Evolutionary conservation across 2,329 filamentous ascomycete species (phyloP), one percentile per base, ranked within the genome.

Genomic region (Fusarium sp.): DNA sequence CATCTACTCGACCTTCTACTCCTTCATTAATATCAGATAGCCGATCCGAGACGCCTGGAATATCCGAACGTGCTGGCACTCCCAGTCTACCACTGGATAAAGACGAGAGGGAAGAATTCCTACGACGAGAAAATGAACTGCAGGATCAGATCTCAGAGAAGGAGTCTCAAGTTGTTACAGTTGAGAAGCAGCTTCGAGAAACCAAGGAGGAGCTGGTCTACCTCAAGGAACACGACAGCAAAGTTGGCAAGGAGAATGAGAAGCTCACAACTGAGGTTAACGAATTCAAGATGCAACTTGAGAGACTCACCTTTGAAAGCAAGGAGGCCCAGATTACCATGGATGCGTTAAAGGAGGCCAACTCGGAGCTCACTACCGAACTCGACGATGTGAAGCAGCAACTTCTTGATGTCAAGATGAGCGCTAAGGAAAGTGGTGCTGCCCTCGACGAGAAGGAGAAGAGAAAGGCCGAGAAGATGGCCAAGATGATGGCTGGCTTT

Each of bases 401-500:
- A 78, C 89, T 99, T 55, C 86, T 98, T 20, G 94, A 98, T 79
- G 94, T 96, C 48, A 95, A 95, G 84, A 98, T 98, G 92, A 96
- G 90, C 73, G 94, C 95, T 60, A 97, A 96, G 83, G 96, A 98
- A 82, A 95, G 92, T 3, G 94, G 89, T 46, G 94, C 94, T 11
- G 91, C 93, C 18, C 84, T 97, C 21, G 95, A 98, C 74, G 96
- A 98, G 82, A 99, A 99, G 86, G 97, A 98, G 82, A 95, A 94
- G 86, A 94, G 94, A 84, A 99, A 99, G 87, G 93, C 94, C 1
- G 96, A 99, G 83, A 96, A 97, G 82, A 99, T 99, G 96, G 96
- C 96, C 45, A 93, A 98, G 87, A 99, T 99, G 96, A 98, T 99
- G 95, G 96, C 96, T 63, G 94, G 95, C 5, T 98, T 99, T 75